Conservation (phyloP, 306 rosid species). For the Adenanthera pavonina region DNA sequence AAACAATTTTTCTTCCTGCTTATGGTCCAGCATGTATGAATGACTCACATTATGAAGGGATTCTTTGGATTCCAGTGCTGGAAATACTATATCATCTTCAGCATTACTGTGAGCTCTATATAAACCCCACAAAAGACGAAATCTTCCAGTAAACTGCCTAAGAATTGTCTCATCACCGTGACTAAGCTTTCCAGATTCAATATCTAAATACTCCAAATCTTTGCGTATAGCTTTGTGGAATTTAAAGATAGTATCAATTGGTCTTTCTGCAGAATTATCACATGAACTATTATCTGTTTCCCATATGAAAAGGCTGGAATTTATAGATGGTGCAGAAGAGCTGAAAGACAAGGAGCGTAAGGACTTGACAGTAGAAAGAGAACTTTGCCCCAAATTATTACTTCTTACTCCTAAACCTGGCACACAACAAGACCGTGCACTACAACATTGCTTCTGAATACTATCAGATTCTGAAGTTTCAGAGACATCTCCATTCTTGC, state of each 20-base stretch:
- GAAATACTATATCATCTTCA: conserved; percentile 97
- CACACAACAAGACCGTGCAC: conserved; percentile 77
- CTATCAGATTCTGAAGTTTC: conserved; percentile 49
- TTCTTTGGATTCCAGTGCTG: conserved; percentile 98
- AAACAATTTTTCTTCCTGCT: conserved; percentile 91
- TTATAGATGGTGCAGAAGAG: conserved; percentile 89
- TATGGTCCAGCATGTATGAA: conserved; percentile 94
- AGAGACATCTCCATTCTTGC: conserved; percentile 53
- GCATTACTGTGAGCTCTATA: conserved; percentile 99
- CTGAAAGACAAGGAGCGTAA: conserved; percentile 82
- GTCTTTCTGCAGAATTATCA: conserved; percentile 83
- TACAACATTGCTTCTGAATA: conserved; percentile 62
- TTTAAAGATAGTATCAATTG: conserved; percentile 97
- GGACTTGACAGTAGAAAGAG: conserved; percentile 80
- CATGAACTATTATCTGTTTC: conserved; percentile 75
- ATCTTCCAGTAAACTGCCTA: conserved; percentile 86
- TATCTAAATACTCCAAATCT: conserved; percentile 96
- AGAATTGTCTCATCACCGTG: conserved; percentile 80
- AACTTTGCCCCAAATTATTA: conserved; percentile 82
- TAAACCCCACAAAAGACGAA: conserved; percentile 97
- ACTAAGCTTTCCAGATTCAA: conserved; percentile 95
- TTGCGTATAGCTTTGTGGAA: conserved; percentile 97
- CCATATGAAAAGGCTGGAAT: conserved; percentile 94
- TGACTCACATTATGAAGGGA: conserved; percentile 96
- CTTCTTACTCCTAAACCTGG: conserved; percentile 94